Percentiles rank a stretch among this genome's conserved stretches.
Evolutionary conservation across 495 filamentous ascomycete species (phyloP).

Genomic region (Cudoniella acicularis): DNA sequence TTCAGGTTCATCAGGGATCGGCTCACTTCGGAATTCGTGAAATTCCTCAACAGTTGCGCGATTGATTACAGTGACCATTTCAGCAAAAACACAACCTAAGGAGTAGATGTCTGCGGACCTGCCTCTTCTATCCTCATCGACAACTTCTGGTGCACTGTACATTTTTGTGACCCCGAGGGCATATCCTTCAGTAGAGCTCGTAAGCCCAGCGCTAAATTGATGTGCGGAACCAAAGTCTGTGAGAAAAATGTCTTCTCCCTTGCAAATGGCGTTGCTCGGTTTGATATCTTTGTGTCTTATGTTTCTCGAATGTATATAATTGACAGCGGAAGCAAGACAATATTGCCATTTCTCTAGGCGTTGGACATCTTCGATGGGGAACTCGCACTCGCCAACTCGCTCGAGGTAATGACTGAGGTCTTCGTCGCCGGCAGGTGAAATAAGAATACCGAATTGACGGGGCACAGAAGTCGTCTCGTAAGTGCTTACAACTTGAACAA

Average conservation of each 20-base stretch:
- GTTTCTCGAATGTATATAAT: constrained; percentile 32
- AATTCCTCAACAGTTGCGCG: constrained; percentile 9
- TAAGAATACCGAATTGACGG: constrained; percentile 7
- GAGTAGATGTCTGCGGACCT: constrained; percentile 36
- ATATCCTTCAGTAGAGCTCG: constrained; percentile 1
- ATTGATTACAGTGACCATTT: constrained; percentile 34
- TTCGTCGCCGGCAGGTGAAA: constrained; percentile 8
- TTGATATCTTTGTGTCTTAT: constrained; percentile 42
- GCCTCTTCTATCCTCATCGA: constrained; percentile 21
- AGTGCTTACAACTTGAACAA: constrained; percentile 3
- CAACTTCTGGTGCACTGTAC: constrained; percentile 34
- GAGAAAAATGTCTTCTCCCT: constrained; percentile 29
- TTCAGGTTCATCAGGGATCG: constrained; percentile 1
- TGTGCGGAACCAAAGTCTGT: constrained; percentile 35
- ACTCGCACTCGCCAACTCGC: constrained; percentile 2
- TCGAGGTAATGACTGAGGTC: constrained; percentile 6
- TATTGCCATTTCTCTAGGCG: constrained; percentile 29
- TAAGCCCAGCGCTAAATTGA: background rate
- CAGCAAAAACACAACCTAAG: constrained; percentile 40
- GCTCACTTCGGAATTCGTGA: constrained; percentile 5
- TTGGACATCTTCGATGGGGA: background rate
- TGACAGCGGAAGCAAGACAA: constrained; percentile 31
- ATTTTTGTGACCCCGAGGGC: background rate
- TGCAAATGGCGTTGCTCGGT: constrained; percentile 38
- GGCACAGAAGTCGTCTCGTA: constrained; percentile 4